phyloP scores from a whole-genome alignment of 371 early-diverging fungal species.

The Rhizopus delemar region DNA sequence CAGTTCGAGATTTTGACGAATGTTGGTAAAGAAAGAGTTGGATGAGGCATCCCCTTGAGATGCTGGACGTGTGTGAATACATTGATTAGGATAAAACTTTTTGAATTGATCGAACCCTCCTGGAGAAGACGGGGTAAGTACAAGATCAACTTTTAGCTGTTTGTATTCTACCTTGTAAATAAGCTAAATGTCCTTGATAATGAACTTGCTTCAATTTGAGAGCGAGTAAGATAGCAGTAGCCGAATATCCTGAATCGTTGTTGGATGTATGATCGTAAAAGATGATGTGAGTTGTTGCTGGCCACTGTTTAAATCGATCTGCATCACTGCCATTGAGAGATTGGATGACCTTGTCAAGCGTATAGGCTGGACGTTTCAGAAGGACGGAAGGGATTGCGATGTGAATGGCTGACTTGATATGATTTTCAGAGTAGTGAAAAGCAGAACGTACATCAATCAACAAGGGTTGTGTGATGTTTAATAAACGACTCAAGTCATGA shows the following conservation, averaged over 20 bases:
- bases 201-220: conserved; percentile 16
- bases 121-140: neutral
- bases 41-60: conserved; percentile 6
- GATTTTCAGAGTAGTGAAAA: conserved; percentile 25
- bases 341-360: conserved; percentile 45
- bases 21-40: conserved; percentile 42
- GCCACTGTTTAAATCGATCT: conserved; percentile 38
- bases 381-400: conserved; percentile 52
- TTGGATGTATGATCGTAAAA: conserved; percentile 52
- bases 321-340: conserved; percentile 32
- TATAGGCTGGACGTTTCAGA: conserved; percentile 47
- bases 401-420: conserved; percentile 43
- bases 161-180: conserved; percentile 21
- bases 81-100: conserved; percentile 23
- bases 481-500: conserved; percentile 4
- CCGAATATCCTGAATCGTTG: conserved; percentile 40
- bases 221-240: conserved; percentile 33
- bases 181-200: conserved; percentile 20
- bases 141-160: neutral
- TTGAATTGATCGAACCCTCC: conserved; percentile 36
- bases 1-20: conserved; percentile 41
- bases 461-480: conserved; percentile 20
- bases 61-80: neutral
- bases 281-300: conserved; percentile 38
- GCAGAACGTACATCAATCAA: conserved; percentile 55